Percentiles rank a stretch among this genome's conserved stretches.
These are phyloP conservation scores for Blumeria hordei DNA, from an alignment of 2,329 filamentous ascomycete genomes.

Conservation along the genomic window DNA sequence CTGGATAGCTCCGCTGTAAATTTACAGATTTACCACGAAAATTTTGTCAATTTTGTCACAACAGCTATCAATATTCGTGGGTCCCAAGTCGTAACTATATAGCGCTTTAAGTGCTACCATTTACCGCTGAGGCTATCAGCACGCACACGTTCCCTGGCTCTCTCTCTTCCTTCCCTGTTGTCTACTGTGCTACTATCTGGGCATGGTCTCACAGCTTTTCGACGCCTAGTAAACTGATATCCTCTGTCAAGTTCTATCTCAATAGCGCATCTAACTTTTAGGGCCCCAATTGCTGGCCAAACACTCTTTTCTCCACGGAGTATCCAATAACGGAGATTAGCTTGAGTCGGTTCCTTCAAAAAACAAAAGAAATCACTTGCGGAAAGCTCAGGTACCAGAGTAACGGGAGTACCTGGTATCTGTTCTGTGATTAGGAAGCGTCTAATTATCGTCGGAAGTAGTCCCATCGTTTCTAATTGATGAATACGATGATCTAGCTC, in stretches of 20 bases:
- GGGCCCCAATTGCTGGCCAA: constrained; percentile 67
- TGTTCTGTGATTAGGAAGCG: constrained; percentile 65
- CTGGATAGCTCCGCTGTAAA: too few species aligned
- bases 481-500: constrained; percentile 61
- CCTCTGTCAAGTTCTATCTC: constrained; percentile 73
- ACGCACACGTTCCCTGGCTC: constrained; percentile 9
- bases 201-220: constrained; percentile 14
- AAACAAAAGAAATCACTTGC: constrained; percentile 50
- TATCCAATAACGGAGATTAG: constrained; percentile 67
- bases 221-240: constrained; percentile 53
- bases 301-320: constrained; percentile 62
- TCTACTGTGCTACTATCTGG: constrained; percentile 14
- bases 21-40: too few species aligned
- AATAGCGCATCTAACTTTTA: constrained; percentile 61
- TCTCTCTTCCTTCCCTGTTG: constrained; percentile 9
- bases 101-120: constrained; percentile 1
- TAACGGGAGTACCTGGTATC: constrained; percentile 54
- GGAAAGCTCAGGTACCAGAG: constrained; percentile 58
- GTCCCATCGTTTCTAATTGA: constrained; percentile 54
- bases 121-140: constrained; percentile 12
- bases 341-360: constrained; percentile 58
- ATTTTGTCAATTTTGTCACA: too few species aligned
- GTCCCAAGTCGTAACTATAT: too few species aligned
- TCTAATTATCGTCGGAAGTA: constrained; percentile 45
- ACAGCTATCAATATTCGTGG: too few species aligned